Conservation (phyloP, 768 basidiomycete species). For the Serendipita sp. region DNA sequence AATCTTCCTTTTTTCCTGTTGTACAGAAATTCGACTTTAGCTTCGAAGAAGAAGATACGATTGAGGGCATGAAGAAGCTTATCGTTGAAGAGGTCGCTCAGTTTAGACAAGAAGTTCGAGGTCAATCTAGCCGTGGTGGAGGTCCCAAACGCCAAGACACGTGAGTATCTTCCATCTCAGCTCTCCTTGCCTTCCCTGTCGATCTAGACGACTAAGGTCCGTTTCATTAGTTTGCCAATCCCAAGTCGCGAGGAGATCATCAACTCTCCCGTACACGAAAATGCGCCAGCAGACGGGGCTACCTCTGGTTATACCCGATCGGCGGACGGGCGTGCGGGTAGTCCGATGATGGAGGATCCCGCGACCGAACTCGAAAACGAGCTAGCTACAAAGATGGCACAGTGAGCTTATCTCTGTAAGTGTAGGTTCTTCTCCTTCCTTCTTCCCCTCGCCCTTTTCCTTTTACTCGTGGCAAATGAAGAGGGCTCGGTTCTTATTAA, state of each 20-base stretch:
- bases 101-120: constrained; percentile 81
- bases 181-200: too few species aligned
- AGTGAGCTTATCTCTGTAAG: too few species aligned
- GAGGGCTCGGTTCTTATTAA: too few species aligned
- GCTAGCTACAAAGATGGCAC: constrained; percentile 29
- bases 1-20: too few species aligned
- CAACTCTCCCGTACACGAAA: constrained; percentile 55
- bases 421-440: too few species aligned
- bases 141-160: constrained; percentile 68
- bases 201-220: too few species aligned
- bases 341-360: constrained; percentile 70
- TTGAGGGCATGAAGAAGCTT: constrained; percentile 92
- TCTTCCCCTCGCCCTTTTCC: too few species aligned
- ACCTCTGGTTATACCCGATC: constrained; percentile 50
- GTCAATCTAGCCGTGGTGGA: constrained; percentile 57
- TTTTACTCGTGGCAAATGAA: too few species aligned
- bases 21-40: constrained; percentile 71
- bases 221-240: constrained; percentile 46
- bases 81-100: constrained; percentile 84
- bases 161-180: constrained; percentile 26
- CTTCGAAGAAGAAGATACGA: constrained; percentile 92
- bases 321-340: constrained; percentile 29
- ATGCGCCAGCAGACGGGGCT: constrained; percentile 40
- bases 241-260: constrained; percentile 71
- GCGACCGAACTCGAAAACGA: constrained; percentile 76